phyloP scores from a whole-genome alignment of 257 asterid genomes.

The Perilla frutescens region DNA sequence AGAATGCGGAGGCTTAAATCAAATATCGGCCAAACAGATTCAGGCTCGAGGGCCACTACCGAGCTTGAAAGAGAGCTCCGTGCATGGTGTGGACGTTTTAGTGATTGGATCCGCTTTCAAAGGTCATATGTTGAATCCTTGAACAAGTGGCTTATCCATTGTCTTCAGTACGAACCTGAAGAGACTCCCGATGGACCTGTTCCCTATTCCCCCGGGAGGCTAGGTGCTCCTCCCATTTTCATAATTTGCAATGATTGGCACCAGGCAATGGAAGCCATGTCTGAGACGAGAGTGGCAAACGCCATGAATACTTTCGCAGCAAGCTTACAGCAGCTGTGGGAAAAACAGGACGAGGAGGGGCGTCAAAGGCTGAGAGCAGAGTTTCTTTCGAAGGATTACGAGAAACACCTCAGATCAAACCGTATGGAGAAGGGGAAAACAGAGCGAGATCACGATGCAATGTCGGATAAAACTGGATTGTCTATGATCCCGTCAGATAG shows the following conservation, averaged over 20 bases:
- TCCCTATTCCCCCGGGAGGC: constrained; percentile 89
- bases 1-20: constrained; percentile 76
- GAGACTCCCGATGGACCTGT: constrained; percentile 75
- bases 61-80: constrained; percentile 87
- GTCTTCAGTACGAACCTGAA: constrained; percentile 74
- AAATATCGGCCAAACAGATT: constrained; percentile 62
- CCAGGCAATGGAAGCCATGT: constrained; percentile 79
- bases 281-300: constrained; percentile 73
- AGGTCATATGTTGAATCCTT: constrained; percentile 77
- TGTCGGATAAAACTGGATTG: constrained; percentile 46
- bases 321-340: constrained; percentile 75
- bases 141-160: constrained; percentile 82
- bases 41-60: constrained; percentile 64
- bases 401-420: constrained; percentile 52
- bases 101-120: constrained; percentile 77
- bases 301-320: constrained; percentile 80
- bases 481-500: constrained; percentile 66
- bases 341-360: constrained; percentile 86
- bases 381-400: constrained; percentile 62
- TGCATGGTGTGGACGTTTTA: constrained; percentile 75
- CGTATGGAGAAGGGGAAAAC: constrained; percentile 45
- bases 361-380: constrained; percentile 84
- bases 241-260: constrained; percentile 87
- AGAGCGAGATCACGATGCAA: constrained; percentile 45
- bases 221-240: constrained; percentile 91